These are phyloP conservation scores for Nicotiana attenuata DNA, from an alignment of 257 asterid species.

Conservation along the genomic window DNA sequence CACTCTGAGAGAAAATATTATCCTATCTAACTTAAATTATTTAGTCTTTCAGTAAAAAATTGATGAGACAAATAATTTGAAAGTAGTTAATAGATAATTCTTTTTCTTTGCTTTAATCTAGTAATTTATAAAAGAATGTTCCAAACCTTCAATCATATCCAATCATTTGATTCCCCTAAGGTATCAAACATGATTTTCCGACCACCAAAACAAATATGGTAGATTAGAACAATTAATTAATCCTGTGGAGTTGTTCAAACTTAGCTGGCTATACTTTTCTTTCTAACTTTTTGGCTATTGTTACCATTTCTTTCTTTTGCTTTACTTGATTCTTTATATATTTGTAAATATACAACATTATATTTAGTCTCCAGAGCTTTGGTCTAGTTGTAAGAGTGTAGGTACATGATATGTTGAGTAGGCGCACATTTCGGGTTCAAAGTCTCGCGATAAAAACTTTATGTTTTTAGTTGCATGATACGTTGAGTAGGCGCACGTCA, in stretches of 20 bases:
- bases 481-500: no score
- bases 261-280: not conserved
- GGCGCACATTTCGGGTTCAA: no score
- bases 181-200: not conserved
- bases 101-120: not conserved
- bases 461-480: no score
- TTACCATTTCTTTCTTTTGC: not conserved
- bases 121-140: not conserved
- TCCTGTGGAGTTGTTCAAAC: not conserved
- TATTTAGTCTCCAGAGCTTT: not conserved
- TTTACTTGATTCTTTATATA: not conserved
- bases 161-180: not conserved
- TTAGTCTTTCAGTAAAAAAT: not conserved
- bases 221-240: no score
- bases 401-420: no score
- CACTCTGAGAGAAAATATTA: not conserved
- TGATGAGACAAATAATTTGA: not conserved
- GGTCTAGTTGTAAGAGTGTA: not conserved
- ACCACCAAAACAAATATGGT: no score
- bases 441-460: fast-evolving
- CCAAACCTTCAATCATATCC: constrained; percentile 7
- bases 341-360: not conserved
- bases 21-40: not conserved
- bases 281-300: not conserved
- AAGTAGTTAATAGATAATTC: not conserved